Conservation (phyloP, 1,284 basidiomycete species). For the Fomes fomentarius region DNA sequence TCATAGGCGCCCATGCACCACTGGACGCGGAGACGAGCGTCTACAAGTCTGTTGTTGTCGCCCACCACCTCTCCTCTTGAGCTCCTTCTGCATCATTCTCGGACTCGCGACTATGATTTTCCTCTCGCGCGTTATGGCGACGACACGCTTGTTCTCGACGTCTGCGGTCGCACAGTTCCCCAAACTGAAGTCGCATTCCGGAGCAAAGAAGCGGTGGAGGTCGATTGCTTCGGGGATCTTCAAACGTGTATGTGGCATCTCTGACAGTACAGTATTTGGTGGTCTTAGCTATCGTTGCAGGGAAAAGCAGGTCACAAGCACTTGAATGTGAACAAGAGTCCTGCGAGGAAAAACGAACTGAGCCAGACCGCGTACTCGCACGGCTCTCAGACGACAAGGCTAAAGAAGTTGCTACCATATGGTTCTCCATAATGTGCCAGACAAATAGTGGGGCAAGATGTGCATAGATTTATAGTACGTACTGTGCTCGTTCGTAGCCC, state of each 20-base stretch:
- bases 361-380: constrained; percentile 67
- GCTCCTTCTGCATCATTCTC: neutral
- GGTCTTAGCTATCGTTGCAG: constrained; percentile 39
- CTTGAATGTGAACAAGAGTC: constrained; percentile 69
- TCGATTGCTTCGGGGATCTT: constrained; percentile 71
- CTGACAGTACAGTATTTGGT: neutral
- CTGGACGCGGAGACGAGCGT: neutral
- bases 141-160: constrained; percentile 39
- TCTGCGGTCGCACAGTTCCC: constrained; percentile 35
- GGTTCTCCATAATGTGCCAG: constrained; percentile 56
- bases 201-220: constrained; percentile 82
- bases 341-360: constrained; percentile 67
- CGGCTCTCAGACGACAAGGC: constrained; percentile 59
- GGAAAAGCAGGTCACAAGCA: constrained; percentile 71
- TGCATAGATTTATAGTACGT: no score
- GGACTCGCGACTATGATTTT: constrained; percentile 25
- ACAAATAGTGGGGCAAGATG: no score
- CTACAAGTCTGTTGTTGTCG: no score
- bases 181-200: constrained; percentile 78
- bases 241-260: constrained; percentile 64
- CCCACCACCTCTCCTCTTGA: no score
- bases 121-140: constrained; percentile 26
- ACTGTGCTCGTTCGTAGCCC: no score
- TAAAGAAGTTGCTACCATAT: constrained; percentile 73
- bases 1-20: no score